Evolutionary conservation across 2,329 filamentous ascomycete species (phyloP), one percentile per base, ranked within the genome.

Genomic region (Trichophyton mentagrophytes): DNA sequence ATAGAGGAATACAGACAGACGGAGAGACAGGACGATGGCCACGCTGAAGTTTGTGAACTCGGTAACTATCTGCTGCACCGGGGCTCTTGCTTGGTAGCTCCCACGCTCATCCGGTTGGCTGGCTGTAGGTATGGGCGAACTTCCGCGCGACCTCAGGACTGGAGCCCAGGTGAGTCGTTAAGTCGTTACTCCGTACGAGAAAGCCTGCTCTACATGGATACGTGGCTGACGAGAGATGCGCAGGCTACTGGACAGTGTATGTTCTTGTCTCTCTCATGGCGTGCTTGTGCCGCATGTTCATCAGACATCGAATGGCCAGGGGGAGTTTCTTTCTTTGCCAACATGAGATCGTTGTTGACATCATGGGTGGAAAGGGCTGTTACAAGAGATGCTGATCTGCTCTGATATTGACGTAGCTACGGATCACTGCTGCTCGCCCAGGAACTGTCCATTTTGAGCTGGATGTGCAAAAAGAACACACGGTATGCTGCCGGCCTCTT

Each of bases 81-180:
- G 15, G 13, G 27, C 22, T 15, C 22, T 9, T 13, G 47, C 49
- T 2, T 59, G 55, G 51, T 25, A 0, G 58, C 33, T 8, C 62
- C 60, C 46, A 63, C 61, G 46, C 63, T 66, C 73, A 40, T 74
- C 9, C 40, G 40, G 40, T 44, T 44, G 25, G 4, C 9, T 49
- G 20, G 59, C 59, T 62, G 11, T 62, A 93, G 89, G 89, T 95
- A 55, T 82, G 90, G 78, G 87, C 88, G 71, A 91, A 89, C 1
- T 96, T 96, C 73, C 84, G 88, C 77, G 82, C 83, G 66, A 88
- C 89, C 65, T 96, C 90, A 3, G 91, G 91, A 5, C 77, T 97
- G 20, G 92, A 96, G 73, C 90, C 90, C 71, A 88, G 88, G 91
- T 95, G 78, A 22, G 40, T 30, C 7, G 6, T 7, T 6, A 30